Base-by-base conservation (phyloP, 2,329 filamentous ascomycete species). In the Claviceps fusiformis region DNA sequence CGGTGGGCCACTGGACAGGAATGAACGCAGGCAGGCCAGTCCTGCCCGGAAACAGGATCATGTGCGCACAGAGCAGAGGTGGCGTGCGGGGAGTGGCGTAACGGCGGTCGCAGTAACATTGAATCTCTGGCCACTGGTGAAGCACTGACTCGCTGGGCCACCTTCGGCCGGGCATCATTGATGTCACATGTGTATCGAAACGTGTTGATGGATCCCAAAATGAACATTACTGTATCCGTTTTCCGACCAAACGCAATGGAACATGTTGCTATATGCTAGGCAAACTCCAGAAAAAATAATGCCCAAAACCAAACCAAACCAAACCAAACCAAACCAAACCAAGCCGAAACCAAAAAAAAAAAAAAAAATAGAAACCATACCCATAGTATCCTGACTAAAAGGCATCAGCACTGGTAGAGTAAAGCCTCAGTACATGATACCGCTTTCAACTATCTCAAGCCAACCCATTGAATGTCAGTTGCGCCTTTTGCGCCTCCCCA, bases 401-500 rank as follows among this genome's bases (percentile, higher is more conserved):
- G 24, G 24, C 24, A 24, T 24, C 24, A 24, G 24, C 35, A 10
- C 35, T 10, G 10, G 35, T 37, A 37, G 10, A 37, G 10, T 3
- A 37, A 37, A 10, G 35, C 35, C 35, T 45, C 24, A 24, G 31
- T 48, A 33, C 45, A 8, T 15, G n/a, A 24, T 6, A 29, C 17
- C 43, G 10, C 15, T 31, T 11, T 31, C 35, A 5, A 19, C 8
- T 8, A 47, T 19, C 6, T 59, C 54, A 59, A 58, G 48, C 68
- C 35, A 73, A 44, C 3, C 65, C 68, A 43, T 75, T 75, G 7
- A 75, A 63, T 19, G 62, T 60, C 48, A 64, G 62, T 52, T 74
- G 71, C 19, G 65, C 69, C 19, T 63, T 59, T 31, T 73, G 68
- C 11, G 67, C 68, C 11, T 75, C 65, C 15, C 73, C 73, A 37